Conservation (phyloP, 805 yeast genomes). For the Candida qinlingensis region DNA sequence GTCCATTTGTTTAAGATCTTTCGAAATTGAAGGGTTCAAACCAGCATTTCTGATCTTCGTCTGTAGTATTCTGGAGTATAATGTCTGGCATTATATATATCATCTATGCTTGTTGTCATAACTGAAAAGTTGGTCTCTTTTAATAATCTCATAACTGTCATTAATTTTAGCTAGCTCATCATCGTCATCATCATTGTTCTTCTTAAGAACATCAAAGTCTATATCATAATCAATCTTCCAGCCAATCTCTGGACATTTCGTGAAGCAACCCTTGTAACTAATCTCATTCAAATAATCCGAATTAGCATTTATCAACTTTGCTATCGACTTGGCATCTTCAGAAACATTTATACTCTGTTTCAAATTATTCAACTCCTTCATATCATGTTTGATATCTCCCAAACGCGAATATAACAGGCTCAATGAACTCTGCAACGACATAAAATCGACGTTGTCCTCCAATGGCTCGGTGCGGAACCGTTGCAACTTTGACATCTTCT, state of each 20-base stretch:
- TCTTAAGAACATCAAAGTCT: slow-evolving; percentile 12
- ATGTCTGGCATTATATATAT: slow-evolving; percentile 1
- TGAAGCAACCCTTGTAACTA: slow-evolving; percentile 19
- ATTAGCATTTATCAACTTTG: slow-evolving; percentile 10
- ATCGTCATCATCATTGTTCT: slow-evolving; percentile 5
- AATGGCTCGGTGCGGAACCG: slow-evolving; percentile 14
- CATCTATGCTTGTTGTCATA: slow-evolving; percentile 2
- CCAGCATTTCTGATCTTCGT: not conserved
- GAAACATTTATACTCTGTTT: slow-evolving; percentile 16
- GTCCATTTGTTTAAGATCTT: too few species aligned
- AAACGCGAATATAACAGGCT: slow-evolving; percentile 18
- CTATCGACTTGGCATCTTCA: slow-evolving; percentile 14
- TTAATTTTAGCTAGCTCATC: slow-evolving; percentile 15
- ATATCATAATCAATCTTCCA: slow-evolving; percentile 24
- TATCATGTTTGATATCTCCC: slow-evolving; percentile 13
- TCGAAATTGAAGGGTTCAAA: not conserved
- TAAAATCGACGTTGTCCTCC: slow-evolving; percentile 20
- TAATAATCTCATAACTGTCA: slow-evolving; percentile 24
- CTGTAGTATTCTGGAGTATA: not conserved
- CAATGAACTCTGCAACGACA: slow-evolving; percentile 20
- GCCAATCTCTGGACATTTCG: slow-evolving; percentile 22
- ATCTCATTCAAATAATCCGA: slow-evolving; percentile 22
- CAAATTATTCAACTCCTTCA: slow-evolving; percentile 18
- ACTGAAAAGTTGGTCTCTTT: slow-evolving; percentile 20
- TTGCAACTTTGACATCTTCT: slow-evolving; percentile 3